Evolutionary conservation across 75 land plant species (phyloP), one percentile per base, ranked within the genome.

Genomic region (Azolla pinnata): DNA sequence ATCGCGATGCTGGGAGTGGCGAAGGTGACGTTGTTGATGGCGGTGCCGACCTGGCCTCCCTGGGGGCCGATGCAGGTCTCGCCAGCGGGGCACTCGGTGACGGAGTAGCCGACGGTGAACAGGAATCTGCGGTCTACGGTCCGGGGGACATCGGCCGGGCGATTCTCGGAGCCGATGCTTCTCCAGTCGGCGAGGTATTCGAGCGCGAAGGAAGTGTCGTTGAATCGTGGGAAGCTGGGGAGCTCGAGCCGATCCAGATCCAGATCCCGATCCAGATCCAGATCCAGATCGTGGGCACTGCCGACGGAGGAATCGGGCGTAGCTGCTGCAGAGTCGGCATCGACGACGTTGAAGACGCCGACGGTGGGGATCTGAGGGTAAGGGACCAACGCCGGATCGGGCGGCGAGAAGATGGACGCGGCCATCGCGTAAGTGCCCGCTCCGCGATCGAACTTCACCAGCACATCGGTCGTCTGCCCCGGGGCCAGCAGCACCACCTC

Each of bases 401-500:
- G 26, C 16, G 63, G 40, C 0, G 60, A 24, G 40, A 63, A 73
- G 10, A 69, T 0, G n/a, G 56, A 33, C 16, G 74, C 70, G 18
- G 74, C 77, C 65, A 78, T 78, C 63, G 57, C 67, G 33, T 78
- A 78, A 7, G 12, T 48, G n/a, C 55, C 58, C 9, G 66, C 57
- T 28, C 65, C 25, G 17, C 67, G 66, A 42, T 78, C 60, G 8
- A 81, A 65, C 1, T 62, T 44, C 9, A 82, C 5, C 4, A 82
- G 68, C 28, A 65, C 71, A 42, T 78, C 75, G 21, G 77, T 50
- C 2, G 81, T 74, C 63, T 82, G 81, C n/a, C 84, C 84, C 2
- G 81, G 81, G 4, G 78, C 26, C 0, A 82, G 45, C 46, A 64
- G 29, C n/a, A 82, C 53, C 38, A 55, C 54, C 16, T 61, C 58